Evolutionary conservation across 2,329 filamentous ascomycete species (phyloP).

Genomic region (Colletotrichum tropicicola): DNA sequence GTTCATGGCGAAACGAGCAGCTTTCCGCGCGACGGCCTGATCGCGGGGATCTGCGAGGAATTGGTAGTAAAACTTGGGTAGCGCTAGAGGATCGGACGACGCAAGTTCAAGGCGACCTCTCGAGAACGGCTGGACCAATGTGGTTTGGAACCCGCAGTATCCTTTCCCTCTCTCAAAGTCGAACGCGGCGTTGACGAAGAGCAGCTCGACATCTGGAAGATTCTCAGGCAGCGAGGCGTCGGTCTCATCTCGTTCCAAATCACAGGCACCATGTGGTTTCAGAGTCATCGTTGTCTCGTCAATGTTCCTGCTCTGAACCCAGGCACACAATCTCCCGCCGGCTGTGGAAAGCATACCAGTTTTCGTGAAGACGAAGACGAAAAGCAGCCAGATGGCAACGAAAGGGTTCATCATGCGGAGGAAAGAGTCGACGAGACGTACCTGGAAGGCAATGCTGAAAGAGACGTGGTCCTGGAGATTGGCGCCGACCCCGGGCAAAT

Average conservation of each 20-base stretch:
- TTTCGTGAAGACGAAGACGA: conserved; percentile 40
- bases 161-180: conserved; percentile 35
- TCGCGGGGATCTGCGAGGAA: conserved; percentile 41
- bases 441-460: conserved; percentile 37
- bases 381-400: conserved; percentile 36
- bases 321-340: conserved; percentile 35
- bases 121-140: conserved; percentile 40
- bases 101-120: conserved; percentile 41
- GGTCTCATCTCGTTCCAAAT: conserved; percentile 25
- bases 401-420: conserved; percentile 33
- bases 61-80: conserved; percentile 42
- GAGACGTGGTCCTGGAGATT: conserved; percentile 39
- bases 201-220: conserved; percentile 41
- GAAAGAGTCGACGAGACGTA: conserved; percentile 36
- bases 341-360: conserved; percentile 35
- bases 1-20: conserved; percentile 41
- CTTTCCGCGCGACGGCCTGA: conserved; percentile 35
- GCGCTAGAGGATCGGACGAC: conserved; percentile 43
- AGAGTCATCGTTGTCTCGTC: conserved; percentile 38
- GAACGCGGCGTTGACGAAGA: conserved; percentile 48
- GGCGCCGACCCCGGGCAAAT: conserved; percentile 38
- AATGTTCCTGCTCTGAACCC: conserved; percentile 36
- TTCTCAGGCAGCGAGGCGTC: conserved; percentile 34
- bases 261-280: neutral
- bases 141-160: conserved; percentile 36